Percentiles rank a stretch among this genome's conserved stretches.
phyloP scores from a whole-genome alignment of 1,139 yeast genomes.

The Candida buenavistaensis region DNA sequence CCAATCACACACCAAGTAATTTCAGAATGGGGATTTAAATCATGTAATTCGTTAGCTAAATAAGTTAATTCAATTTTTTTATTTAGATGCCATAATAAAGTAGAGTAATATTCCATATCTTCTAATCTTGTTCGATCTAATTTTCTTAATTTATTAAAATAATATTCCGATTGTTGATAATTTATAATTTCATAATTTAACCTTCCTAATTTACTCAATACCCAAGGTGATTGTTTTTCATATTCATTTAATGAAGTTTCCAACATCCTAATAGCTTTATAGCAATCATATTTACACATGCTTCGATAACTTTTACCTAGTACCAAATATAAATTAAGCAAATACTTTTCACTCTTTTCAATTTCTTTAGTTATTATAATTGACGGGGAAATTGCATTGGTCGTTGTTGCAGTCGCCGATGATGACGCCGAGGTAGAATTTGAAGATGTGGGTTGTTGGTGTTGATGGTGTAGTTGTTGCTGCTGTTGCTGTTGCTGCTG shows the following conservation, averaged over 20 bases:
- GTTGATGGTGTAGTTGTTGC: conserved; percentile 5
- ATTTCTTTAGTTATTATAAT: conserved; percentile 29
- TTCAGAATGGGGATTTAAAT: conserved; percentile 63
- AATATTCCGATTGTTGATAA: conserved; percentile 71
- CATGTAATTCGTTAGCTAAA: conserved; percentile 79
- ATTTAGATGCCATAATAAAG: conserved; percentile 89
- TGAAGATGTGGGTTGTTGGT: conserved; percentile 3
- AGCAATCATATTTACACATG: conserved; percentile 71
- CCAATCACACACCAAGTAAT: conserved; percentile 95
- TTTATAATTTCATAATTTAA: conserved; percentile 86
- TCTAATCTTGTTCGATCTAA: conserved; percentile 78
- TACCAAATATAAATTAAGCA: conserved; percentile 53
- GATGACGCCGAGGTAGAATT: conserved; percentile 8
- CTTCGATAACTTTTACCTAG: conserved; percentile 70
- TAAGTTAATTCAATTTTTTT: conserved; percentile 78
- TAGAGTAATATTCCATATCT: conserved; percentile 91
- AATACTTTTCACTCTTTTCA: conserved; percentile 41
- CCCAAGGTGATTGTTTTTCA: conserved; percentile 83
- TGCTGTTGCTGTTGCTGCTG: not conserved
- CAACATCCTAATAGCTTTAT: conserved; percentile 72
- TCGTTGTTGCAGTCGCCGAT: conserved; percentile 6
- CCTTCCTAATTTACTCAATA: conserved; percentile 74
- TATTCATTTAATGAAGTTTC: conserved; percentile 55
- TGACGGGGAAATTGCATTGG: conserved; percentile 9
- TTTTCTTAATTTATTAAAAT: conserved; percentile 61